Evolutionary conservation across 805 yeast species (phyloP).

Genomic region (Myxozyma nipponensis): DNA sequence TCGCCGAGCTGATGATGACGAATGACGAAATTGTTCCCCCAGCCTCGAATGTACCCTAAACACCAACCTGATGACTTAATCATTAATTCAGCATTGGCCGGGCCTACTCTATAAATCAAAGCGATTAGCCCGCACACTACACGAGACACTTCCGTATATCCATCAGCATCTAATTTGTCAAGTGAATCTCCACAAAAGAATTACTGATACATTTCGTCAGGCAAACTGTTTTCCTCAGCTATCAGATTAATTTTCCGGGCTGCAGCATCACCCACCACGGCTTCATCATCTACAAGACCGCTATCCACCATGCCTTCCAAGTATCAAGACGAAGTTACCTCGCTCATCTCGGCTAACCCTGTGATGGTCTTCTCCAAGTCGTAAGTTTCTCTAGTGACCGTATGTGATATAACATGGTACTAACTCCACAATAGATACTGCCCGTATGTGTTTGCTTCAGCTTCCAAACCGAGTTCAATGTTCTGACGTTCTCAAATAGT

Average conservation of each 20-base stretch:
- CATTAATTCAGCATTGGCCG: too few species aligned
- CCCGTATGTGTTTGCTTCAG: slow-evolving; percentile 27
- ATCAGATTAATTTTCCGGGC: neutral
- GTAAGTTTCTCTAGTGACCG: slow-evolving; percentile 51
- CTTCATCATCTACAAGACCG: slow-evolving; percentile 6
- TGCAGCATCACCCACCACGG: too few species aligned
- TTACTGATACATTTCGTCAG: neutral
- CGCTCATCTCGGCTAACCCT: slow-evolving; percentile 59
- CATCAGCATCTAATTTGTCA: too few species aligned
- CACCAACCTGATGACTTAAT: too few species aligned
- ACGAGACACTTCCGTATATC: too few species aligned
- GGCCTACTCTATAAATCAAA: too few species aligned
- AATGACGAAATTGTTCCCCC: too few species aligned
- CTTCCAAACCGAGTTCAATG: too few species aligned
- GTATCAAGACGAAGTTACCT: slow-evolving; percentile 41
- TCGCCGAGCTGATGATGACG: too few species aligned
- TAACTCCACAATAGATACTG: slow-evolving; percentile 26
- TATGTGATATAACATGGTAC: slow-evolving; percentile 37
- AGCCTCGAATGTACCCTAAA: too few species aligned
- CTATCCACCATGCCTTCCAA: slow-evolving; percentile 20
- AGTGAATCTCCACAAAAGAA: too few species aligned
- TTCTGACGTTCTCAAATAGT: slow-evolving; percentile 30
- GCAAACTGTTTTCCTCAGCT: slow-evolving; percentile 2
- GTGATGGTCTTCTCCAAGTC: slow-evolving; percentile 80
- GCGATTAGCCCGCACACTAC: too few species aligned